phyloP scores from a whole-genome alignment of 192 early-diverging fungal species.

The Coemansia sp. region DNA sequence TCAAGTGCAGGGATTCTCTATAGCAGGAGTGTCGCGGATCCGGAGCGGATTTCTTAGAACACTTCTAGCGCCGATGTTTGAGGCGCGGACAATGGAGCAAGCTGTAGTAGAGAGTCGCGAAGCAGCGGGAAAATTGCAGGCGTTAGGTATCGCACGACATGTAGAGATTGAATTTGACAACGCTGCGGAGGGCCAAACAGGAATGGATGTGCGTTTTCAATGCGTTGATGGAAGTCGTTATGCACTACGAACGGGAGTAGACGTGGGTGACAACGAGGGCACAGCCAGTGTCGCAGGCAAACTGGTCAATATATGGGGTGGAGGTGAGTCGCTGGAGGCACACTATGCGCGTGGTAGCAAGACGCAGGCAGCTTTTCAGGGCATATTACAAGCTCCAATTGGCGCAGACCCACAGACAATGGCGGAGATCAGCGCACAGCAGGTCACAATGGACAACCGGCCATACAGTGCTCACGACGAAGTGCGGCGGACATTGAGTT shows the following conservation, averaged over 20 bases:
- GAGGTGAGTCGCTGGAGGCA: slow-evolving; percentile 76
- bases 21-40: slow-evolving; percentile 31
- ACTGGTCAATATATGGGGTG: slow-evolving; percentile 85
- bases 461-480: slow-evolving; percentile 76
- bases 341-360: slow-evolving; percentile 76
- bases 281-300: slow-evolving; percentile 69
- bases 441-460: slow-evolving; percentile 62
- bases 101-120: slow-evolving; percentile 33
- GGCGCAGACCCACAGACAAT: slow-evolving; percentile 67
- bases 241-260: slow-evolving; percentile 82
- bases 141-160: slow-evolving; percentile 38
- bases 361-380: slow-evolving; percentile 65
- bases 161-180: slow-evolving; percentile 25
- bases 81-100: slow-evolving; percentile 24
- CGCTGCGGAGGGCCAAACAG: neutral
- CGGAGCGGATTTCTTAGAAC: slow-evolving; percentile 22
- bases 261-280: slow-evolving; percentile 87
- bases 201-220: slow-evolving; percentile 69
- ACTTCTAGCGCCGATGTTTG: slow-evolving; percentile 16
- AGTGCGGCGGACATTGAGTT: slow-evolving; percentile 57
- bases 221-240: slow-evolving; percentile 73
- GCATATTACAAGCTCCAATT: slow-evolving; percentile 63
- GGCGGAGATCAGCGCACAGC: slow-evolving; percentile 65
- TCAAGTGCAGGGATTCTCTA: slow-evolving; percentile 6
- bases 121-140: slow-evolving; percentile 37